Conservation (phyloP, 2,329 filamentous ascomycete species). For the Fusarium zealandicum region DNA sequence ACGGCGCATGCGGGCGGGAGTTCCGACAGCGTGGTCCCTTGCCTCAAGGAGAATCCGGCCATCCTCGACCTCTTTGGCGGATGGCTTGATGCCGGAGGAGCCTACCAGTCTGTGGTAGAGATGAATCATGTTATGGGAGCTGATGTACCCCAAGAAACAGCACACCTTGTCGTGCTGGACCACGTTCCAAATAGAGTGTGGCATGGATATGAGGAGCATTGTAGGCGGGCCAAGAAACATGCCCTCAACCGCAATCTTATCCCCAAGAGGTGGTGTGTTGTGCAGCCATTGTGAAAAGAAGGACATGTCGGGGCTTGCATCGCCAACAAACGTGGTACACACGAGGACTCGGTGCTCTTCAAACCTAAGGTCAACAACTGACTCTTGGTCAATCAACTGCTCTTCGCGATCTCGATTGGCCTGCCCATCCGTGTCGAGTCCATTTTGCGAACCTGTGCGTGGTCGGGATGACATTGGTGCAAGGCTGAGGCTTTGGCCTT, state of each 20-base stretch:
- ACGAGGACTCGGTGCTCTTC: constrained; percentile 70
- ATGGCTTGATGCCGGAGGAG: constrained; percentile 52
- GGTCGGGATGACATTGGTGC: constrained; percentile 53
- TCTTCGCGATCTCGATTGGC: constrained; percentile 44
- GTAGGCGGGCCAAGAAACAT: constrained; percentile 74
- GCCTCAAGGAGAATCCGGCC: constrained; percentile 64
- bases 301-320: constrained; percentile 70
- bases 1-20: constrained; percentile 40
- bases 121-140: constrained; percentile 71
- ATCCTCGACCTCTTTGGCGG: constrained; percentile 63
- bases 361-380: constrained; percentile 64
- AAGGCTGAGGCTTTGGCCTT: constrained; percentile 60
- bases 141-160: constrained; percentile 70
- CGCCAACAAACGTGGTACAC: constrained; percentile 71
- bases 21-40: constrained; percentile 53
- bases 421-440: constrained; percentile 37
- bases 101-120: constrained; percentile 67
- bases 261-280: constrained; percentile 61
- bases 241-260: constrained; percentile 69
- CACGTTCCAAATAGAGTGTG: constrained; percentile 67
- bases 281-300: constrained; percentile 73
- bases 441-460: constrained; percentile 41
- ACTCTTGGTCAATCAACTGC: constrained; percentile 55
- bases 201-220: constrained; percentile 72
- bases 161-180: constrained; percentile 73